Base-by-base conservation (phyloP, 768 basidiomycete species). In the Tylopilus sp. region DNA sequence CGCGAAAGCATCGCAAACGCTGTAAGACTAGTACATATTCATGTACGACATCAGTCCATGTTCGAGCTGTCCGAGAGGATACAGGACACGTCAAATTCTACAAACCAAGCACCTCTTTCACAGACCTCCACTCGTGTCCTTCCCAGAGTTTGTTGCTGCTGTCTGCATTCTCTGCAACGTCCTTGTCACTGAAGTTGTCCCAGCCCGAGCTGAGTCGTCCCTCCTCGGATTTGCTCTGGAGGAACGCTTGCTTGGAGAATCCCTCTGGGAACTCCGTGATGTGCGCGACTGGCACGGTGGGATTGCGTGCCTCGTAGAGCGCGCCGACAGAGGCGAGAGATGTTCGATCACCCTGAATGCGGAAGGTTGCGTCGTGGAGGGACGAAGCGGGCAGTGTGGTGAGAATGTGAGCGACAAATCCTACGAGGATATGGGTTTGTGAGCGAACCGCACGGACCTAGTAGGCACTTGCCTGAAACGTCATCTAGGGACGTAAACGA, bases 401-500 rank as follows among this genome's bases (percentile, higher is more conserved):
- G 48, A 74, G 63, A 45, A 63, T 45, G 42, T 75, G 57, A 17
- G 64, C 74, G 26, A 69, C 41, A 37, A 72, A 74, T n/a, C 72
- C 73, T 74, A 22, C n/a, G 21, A 44, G 16, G 33, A 30, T 6
- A 17, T 13, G 6, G n/a, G 25, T 53, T 37, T 50, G 48, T 53
- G 37, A 53, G 54, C 52, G 36, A 33, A 9, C 38, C 33, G 12
- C 30, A 6, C 33, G 14, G 29, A 40, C 1, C 10, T n/a, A 19
- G 30, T 6, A 40, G n/a, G 21, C 24, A 48, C 60, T 47, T 57
- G 63, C 74, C 74, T 37, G 71, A 62, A 26, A 73, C 67, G 38
- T 75, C 72, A 4, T 65, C 63, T 49, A 68, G 43, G 13, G 71
- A 53, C 1, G 73, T 71, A 54, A 66, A 67, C 9, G 72, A 74